A percentile compares a stretch with the other conserved stretches of the same genome.
phyloP scores from a whole-genome alignment of 352 stramenopile species.

The Pythium graminicola region DNA sequence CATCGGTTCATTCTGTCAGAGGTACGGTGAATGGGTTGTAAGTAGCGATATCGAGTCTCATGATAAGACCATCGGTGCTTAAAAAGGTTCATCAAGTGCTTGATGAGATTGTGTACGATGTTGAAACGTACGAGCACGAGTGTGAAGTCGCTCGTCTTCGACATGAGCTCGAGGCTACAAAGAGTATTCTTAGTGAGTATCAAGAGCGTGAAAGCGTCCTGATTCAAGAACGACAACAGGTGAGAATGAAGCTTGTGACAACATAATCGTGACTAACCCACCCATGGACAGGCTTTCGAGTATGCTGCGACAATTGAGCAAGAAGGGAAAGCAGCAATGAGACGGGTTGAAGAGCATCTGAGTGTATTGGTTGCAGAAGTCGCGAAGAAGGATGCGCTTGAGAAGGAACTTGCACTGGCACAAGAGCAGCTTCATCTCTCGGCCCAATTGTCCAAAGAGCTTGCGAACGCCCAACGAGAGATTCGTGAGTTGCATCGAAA shows the following conservation, averaged over 20 bases:
- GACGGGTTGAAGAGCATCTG: slow-evolving; percentile 45
- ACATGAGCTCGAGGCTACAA: slow-evolving; percentile 28
- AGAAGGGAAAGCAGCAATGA: slow-evolving; percentile 36
- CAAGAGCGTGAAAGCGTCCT: slow-evolving; percentile 56
- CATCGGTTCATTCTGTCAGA: slow-evolving; percentile 39
- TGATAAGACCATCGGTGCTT: neutral
- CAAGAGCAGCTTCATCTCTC: slow-evolving; percentile 52
- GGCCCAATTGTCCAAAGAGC: slow-evolving; percentile 53
- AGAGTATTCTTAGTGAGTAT: slow-evolving; percentile 36
- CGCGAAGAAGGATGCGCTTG: slow-evolving; percentile 62
- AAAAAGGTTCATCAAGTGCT: slow-evolving; percentile 55
- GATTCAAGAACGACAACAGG: slow-evolving; percentile 55
- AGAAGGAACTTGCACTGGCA: slow-evolving; percentile 49
- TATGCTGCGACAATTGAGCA: slow-evolving; percentile 45
- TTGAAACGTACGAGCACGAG: slow-evolving; percentile 64
- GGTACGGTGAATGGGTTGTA: slow-evolving; percentile 18
- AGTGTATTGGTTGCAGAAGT: slow-evolving; percentile 48
- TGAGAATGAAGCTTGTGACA: no score
- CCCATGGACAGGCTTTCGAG: slow-evolving; percentile 47
- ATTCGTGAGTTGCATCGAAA: slow-evolving; percentile 64
- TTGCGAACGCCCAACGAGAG: slow-evolving; percentile 60
- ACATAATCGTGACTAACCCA: no score
- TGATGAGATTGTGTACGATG: slow-evolving; percentile 78
- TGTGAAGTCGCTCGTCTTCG: slow-evolving; percentile 35
- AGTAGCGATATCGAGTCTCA: neutral